A percentile compares a stretch with the other conserved stretches of the same genome.
Conservation (phyloP, 345 rosid genomes). For the Raphanus sativus region DNA sequence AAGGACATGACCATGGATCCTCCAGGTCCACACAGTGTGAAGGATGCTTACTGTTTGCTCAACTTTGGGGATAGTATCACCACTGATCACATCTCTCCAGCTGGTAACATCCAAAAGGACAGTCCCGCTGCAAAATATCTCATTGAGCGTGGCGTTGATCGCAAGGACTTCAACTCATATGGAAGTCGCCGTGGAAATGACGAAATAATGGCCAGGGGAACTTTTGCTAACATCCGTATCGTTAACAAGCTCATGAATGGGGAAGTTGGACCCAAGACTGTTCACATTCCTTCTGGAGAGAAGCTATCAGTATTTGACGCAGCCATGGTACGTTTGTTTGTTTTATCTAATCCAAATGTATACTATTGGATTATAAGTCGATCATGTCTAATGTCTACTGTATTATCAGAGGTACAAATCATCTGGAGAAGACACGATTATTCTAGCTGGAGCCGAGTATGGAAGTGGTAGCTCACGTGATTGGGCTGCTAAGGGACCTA, state of each 20-base stretch:
- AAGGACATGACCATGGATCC: slow-evolving; percentile 91
- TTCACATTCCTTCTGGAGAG: slow-evolving; percentile 95
- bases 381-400: background rate
- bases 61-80: slow-evolving; percentile 90
- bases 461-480: slow-evolving; percentile 99
- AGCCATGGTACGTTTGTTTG: slow-evolving; percentile 72
- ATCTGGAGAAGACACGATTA: slow-evolving; percentile 73
- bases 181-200: slow-evolving; percentile 99
- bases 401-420: slow-evolving; percentile 78
- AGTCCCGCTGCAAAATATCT: slow-evolving; percentile 87
- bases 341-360: background rate
- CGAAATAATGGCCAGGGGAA: slow-evolving; percentile 96
- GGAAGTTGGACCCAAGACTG: slow-evolving; percentile 92
- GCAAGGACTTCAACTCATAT: slow-evolving; percentile 86
- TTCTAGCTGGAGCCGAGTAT: slow-evolving; percentile 96
- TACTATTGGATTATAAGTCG: background rate
- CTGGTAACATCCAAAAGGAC: slow-evolving; percentile 91
- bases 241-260: slow-evolving; percentile 96
- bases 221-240: slow-evolving; percentile 95
- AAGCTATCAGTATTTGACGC: slow-evolving; percentile 92
- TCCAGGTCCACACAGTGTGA: slow-evolving; percentile 77
- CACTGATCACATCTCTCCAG: slow-evolving; percentile 91
- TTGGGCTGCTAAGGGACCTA: slow-evolving; percentile 99
- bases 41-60: slow-evolving; percentile 84
- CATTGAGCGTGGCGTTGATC: slow-evolving; percentile 63